These are phyloP conservation scores for Salix udensis DNA, from an alignment of 345 rosid genomes.

Conservation along the genomic window DNA sequence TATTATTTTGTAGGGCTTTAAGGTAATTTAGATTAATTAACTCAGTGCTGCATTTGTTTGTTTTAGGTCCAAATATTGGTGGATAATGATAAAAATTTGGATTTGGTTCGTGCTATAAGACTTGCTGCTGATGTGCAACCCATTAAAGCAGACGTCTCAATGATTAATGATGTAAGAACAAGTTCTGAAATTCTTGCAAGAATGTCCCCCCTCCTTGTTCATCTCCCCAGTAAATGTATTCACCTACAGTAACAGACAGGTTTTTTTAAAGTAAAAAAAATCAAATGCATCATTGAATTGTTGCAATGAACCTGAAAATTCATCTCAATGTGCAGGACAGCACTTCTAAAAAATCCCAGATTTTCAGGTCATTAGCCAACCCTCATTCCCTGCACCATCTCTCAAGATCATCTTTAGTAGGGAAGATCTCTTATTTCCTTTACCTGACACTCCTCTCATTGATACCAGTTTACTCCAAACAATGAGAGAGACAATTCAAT, in stretches of 20 bases:
- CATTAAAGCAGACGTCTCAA: slow-evolving; percentile 48
- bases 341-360: neutral
- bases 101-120: slow-evolving; percentile 55
- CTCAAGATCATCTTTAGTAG: too few species aligned
- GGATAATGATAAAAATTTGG: slow-evolving; percentile 61
- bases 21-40: neutral
- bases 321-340: neutral
- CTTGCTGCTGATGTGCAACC: slow-evolving; percentile 82
- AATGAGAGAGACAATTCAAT: too few species aligned
- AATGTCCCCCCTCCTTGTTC: neutral
- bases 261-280: too few species aligned
- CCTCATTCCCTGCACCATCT: too few species aligned
- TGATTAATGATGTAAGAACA: slow-evolving; percentile 67
- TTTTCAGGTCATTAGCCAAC: neutral
- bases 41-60: slow-evolving; percentile 14
- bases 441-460: too few species aligned
- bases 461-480: too few species aligned
- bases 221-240: neutral
- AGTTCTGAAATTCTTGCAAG: slow-evolving; percentile 1
- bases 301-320: neutral
- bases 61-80: slow-evolving; percentile 83
- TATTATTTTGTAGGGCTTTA: slow-evolving; percentile 3
- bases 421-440: too few species aligned
- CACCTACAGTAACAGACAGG: neutral
- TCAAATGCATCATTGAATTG: neutral